phyloP scores from a whole-genome alignment of 306 rosid genomes.

The Hippophae rhamnoides region DNA sequence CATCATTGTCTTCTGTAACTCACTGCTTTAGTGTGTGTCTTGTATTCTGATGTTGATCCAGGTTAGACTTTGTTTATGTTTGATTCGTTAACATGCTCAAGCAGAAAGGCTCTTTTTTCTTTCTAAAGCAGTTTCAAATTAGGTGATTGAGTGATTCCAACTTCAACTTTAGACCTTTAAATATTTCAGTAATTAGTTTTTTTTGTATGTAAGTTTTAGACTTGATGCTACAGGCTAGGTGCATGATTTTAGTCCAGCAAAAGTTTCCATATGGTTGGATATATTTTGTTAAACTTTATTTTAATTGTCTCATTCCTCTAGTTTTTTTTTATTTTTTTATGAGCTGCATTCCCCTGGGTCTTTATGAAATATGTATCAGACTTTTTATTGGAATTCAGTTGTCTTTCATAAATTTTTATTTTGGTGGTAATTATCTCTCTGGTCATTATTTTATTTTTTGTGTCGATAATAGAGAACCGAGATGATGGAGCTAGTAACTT shows the following conservation, averaged over 20 bases:
- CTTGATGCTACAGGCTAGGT: neutral
- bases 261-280: neutral
- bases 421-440: neutral
- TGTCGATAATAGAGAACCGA: constrained; percentile 53
- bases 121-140: too few relatives aligned
- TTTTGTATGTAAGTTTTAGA: neutral
- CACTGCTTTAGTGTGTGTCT: too few relatives aligned
- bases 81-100: too few relatives aligned
- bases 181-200: neutral
- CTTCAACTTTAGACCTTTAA: neutral
- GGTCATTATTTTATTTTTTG: constrained; percentile 2
- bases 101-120: too few relatives aligned
- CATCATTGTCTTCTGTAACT: neutral
- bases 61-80: too few relatives aligned
- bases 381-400: neutral
- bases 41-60: too few relatives aligned
- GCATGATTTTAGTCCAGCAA: neutral
- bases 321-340: too few relatives aligned
- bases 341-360: neutral
- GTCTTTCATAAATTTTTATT: neutral
- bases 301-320: too few relatives aligned
- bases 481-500: constrained; percentile 60
- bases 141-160: too few relatives aligned
- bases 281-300: neutral
- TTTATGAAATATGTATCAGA: neutral